Evolutionary conservation across 176 grass and related monocot genomes (phyloP).

Genomic region (Triticum dicoccoides): DNA sequence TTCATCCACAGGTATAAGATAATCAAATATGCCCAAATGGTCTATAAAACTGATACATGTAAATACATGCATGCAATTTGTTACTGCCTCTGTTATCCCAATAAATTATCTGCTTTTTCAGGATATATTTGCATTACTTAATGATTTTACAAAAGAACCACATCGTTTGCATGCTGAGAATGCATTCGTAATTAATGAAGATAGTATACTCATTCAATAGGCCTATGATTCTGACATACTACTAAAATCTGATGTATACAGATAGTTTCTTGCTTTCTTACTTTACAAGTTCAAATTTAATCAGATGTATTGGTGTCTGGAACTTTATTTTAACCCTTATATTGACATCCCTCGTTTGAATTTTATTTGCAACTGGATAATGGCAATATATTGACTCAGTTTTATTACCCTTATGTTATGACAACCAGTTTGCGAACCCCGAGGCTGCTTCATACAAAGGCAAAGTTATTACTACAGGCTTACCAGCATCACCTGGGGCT

Average conservation of each 20-base stretch:
- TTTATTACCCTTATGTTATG: conserved; percentile 15
- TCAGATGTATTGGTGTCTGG: neutral
- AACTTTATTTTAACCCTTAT: conserved; percentile 26
- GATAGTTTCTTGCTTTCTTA: neutral
- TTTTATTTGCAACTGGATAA: neutral
- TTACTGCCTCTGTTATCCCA: neutral
- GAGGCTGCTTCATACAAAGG: conserved; percentile 58
- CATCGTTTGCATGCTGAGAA: neutral
- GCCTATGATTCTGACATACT: neutral
- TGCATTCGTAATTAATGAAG: neutral
- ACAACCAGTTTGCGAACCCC: conserved; percentile 78
- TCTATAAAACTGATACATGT: neutral
- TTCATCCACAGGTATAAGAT: conserved; percentile 89
- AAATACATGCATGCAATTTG: neutral
- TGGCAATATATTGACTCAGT: conserved; percentile 23
- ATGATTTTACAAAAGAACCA: neutral
- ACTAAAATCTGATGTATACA: conserved; percentile 3
- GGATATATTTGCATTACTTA: neutral
- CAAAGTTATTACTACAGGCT: conserved; percentile 73
- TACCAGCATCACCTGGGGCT: conserved; percentile 95
- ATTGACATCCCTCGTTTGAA: neutral
- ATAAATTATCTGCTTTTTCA: neutral
- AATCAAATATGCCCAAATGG: neutral
- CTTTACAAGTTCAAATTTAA: neutral
- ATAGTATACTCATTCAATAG: neutral